Evolutionary conservation across 176 grass and related monocot genomes (phyloP), one percentile per base, ranked within the genome.

Genomic region (Avena eriantha): DNA sequence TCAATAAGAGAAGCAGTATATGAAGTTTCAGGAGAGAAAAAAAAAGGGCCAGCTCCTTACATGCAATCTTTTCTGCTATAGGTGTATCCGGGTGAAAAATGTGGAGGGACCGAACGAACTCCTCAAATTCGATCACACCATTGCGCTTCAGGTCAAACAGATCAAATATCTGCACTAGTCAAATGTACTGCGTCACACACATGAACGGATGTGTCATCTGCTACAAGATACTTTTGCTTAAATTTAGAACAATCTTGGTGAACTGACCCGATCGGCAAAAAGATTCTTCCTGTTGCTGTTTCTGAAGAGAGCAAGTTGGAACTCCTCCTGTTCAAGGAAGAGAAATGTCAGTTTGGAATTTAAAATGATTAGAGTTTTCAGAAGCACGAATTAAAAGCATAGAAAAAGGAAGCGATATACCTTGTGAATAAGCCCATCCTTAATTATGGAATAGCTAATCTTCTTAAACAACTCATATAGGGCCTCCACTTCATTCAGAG

Each of bases 11-110:
- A 69, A 85, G 19, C 57, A 48, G 10, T 7, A 80, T 67, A 39
- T 48, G 39, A 16, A 45, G 2, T 9, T 47, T 8, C 7, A 7
- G 43, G 43, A 26, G 43, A 13, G n/a, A 2, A 29, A 29, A 29
- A 29, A 73, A 72, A n/a, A 7, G 10, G 9, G n/a, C 19, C 14
- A 68, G 73, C 31, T 89, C 41, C 91, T 85, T 93, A 98, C 95
- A 98, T 8, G 91, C 66, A 35, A 93, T 95, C 77, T 98, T 98
- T 1, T 95, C 85, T 22, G 47, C 72, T 39, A 82, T 47, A 15
- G 93, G 83, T 19, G 93, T 89, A 65, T 98, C 90, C 2, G 95
- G 95, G 58, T 98, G 95, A 53, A 98, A 98, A 73, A 98, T 77
- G 72, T 54, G 87, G 53, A 98, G 93, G 17, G 95, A 98, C 65